Evolutionary conservation across 768 basidiomycete species (phyloP).

Genomic region (Lentinula raphanica): DNA sequence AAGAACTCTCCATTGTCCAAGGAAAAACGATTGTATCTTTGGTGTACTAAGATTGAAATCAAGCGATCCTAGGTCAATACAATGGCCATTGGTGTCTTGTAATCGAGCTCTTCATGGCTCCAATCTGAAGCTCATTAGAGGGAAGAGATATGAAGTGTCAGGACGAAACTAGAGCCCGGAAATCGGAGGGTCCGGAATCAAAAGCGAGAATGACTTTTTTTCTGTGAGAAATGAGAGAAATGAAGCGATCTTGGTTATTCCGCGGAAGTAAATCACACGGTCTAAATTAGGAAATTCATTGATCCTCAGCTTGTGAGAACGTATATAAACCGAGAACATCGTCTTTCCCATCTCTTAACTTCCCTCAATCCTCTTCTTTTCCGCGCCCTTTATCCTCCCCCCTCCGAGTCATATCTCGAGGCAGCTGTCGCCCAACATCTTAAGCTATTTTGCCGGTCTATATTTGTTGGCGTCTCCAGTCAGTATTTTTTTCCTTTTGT

Average conservation of each 20-base stretch:
- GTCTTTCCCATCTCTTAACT: conserved; percentile 16
- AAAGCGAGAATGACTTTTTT: not conserved
- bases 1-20: not conserved
- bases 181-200: not conserved
- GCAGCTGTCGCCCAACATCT: conserved; percentile 17
- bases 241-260: not conserved
- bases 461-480: conserved; percentile 21
- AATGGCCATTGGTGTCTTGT: not conserved
- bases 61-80: not conserved
- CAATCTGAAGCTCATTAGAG: not conserved
- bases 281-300: conserved; percentile 1
- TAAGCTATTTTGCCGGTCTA: conserved; percentile 10
- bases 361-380: conserved; percentile 16
- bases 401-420: conserved; percentile 34
- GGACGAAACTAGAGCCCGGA: not conserved
- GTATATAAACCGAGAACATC: conserved; percentile 12
- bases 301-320: not conserved
- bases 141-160: conserved; percentile 1
- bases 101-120: not conserved
- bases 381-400: conserved; percentile 29
- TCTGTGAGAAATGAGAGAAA: conserved; percentile 1
- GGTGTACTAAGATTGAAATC: not conserved
- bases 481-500: conserved; percentile 25
- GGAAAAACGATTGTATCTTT: too few relatives aligned
- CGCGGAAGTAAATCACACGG: not conserved